Percentiles rank a stretch among this genome's conserved stretches.
phyloP scores from a whole-genome alignment of 75 land plant species.

The Sequoiadendron giganteum region DNA sequence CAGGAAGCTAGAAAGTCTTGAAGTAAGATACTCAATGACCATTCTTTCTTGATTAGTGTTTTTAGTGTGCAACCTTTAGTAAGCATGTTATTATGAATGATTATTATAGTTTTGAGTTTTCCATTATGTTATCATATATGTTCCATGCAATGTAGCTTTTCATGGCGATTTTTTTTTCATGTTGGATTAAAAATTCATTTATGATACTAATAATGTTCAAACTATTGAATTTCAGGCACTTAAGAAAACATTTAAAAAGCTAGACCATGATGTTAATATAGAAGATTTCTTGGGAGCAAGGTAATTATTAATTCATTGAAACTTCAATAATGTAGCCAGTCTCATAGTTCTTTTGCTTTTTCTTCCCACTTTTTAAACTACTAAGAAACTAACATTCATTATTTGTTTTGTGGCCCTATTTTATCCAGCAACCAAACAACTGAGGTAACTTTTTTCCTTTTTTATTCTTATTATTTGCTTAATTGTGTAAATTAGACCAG shows the following conservation, averaged over 20 bases:
- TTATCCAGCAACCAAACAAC: conserved; percentile 35
- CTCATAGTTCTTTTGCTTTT: background rate
- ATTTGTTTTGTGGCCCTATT: conserved; percentile 17
- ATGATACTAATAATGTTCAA: background rate
- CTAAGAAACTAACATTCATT: conserved; percentile 1
- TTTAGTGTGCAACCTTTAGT: background rate
- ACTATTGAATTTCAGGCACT: conserved; percentile 38
- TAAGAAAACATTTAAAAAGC: conserved; percentile 67
- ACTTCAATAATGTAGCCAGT: background rate
- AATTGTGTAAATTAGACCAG: too few species aligned
- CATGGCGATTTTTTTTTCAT: background rate
- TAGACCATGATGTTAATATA: conserved; percentile 68
- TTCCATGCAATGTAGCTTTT: background rate
- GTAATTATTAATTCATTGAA: conserved; percentile 17
- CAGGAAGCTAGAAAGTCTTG: conserved; percentile 76
- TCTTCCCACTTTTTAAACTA: background rate
- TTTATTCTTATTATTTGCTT: too few species aligned
- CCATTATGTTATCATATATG: background rate
- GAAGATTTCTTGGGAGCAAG: conserved; percentile 54
- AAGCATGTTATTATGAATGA: background rate
- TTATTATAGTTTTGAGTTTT: background rate
- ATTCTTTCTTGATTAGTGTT: background rate
- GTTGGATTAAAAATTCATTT: background rate
- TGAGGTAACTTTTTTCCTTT: conserved; percentile 30
- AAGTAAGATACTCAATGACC: conserved; percentile 30